Conservation (phyloP, 805 yeast species). For the Saccharomycopsis fermentans region DNA sequence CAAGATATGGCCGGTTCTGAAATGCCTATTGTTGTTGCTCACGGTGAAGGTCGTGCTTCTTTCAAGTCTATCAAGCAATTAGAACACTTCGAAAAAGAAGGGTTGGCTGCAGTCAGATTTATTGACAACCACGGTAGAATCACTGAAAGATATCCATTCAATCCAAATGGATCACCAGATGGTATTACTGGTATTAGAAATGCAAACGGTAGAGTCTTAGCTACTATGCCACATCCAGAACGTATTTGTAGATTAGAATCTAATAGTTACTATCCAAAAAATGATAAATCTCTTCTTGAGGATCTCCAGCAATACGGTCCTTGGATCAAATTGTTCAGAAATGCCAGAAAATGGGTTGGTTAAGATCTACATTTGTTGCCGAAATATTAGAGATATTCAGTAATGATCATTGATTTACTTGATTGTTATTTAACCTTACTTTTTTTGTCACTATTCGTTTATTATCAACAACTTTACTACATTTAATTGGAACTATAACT, state of each 20-base stretch:
- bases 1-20: constrained; percentile 88
- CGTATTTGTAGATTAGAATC: constrained; percentile 81
- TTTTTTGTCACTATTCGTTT: background rate
- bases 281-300: constrained; percentile 33
- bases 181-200: constrained; percentile 90
- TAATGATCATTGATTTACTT: background rate
- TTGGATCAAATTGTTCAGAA: constrained; percentile 87
- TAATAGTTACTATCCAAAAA: constrained; percentile 77
- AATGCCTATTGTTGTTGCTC: constrained; percentile 95
- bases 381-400: too few relatives aligned
- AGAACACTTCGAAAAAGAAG: constrained; percentile 38
- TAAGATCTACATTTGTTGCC: too few relatives aligned
- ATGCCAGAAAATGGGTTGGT: constrained; percentile 91
- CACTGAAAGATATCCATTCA: constrained; percentile 80
- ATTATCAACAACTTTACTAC: background rate
- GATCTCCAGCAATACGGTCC: constrained; percentile 84
- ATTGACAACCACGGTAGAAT: constrained; percentile 85
- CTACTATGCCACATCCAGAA: constrained; percentile 99
- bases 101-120: constrained; percentile 61
- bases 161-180: constrained; percentile 92
- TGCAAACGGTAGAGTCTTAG: constrained; percentile 89
- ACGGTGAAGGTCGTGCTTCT: constrained; percentile 92
- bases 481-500: too few relatives aligned
- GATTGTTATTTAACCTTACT: background rate
- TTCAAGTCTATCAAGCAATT: constrained; percentile 42